These are phyloP conservation scores for Atkinsonella texensis DNA, from an alignment of 2,329 filamentous ascomycete species.

Conservation along the genomic window DNA sequence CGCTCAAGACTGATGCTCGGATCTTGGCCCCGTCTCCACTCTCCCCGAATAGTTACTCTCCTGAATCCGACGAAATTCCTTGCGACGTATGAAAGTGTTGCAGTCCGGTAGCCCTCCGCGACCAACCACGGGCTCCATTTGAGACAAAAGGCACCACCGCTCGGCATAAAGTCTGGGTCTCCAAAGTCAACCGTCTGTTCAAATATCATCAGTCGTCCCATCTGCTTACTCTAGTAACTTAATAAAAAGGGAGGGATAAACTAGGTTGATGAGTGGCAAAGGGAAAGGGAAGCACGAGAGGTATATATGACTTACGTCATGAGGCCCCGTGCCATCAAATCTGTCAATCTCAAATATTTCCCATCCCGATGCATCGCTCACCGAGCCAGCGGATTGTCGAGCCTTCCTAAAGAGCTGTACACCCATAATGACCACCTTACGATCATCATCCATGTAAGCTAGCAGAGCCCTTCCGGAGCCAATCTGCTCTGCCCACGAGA, in stretches of 20 bases:
- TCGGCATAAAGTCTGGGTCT: slow-evolving; percentile 38
- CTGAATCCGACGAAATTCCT: slow-evolving; percentile 44
- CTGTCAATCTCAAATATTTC: slow-evolving; percentile 36
- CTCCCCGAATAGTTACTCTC: slow-evolving; percentile 28
- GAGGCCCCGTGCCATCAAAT: slow-evolving; percentile 35
- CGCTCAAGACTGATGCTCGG: slow-evolving; percentile 27
- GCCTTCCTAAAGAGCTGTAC: slow-evolving; percentile 26
- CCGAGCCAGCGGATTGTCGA: slow-evolving; percentile 8
- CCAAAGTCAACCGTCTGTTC: slow-evolving; percentile 17
- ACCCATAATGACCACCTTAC: slow-evolving; percentile 38
- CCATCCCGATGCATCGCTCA: slow-evolving; percentile 29
- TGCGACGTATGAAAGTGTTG: slow-evolving; percentile 38
- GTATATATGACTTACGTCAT: slow-evolving; percentile 15
- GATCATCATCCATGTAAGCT: slow-evolving; percentile 38
- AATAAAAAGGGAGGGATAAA: background rate
- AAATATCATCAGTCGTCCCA: background rate
- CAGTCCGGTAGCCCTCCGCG: slow-evolving; percentile 21
- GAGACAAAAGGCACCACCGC: slow-evolving; percentile 36
- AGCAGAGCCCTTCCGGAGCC: slow-evolving; percentile 31
- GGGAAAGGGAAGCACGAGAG: background rate
- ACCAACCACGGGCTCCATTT: slow-evolving; percentile 43
- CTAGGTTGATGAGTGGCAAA: background rate
- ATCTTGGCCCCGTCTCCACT: slow-evolving; percentile 22
- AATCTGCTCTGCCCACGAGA: slow-evolving; percentile 39
- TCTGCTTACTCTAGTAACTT: no score